Evolutionary conservation across 768 basidiomycete species (phyloP), one percentile per base, ranked within the genome.

Genomic region (Galerina marginata): DNA sequence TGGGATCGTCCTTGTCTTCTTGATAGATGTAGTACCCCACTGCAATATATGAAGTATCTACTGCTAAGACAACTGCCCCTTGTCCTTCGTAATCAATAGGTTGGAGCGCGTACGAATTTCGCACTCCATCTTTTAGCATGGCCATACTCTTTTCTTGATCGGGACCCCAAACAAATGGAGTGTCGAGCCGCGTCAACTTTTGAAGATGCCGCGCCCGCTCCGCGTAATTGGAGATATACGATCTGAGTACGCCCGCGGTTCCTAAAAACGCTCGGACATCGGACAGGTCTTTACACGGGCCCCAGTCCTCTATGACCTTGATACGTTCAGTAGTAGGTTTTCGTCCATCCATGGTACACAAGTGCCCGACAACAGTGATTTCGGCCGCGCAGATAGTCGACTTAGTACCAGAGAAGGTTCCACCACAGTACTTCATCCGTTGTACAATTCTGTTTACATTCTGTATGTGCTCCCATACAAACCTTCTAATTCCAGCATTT

Each of bases 21-120:
- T 82, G 80, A 11, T 68, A 77, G 0, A 83, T 67, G 29, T 77
- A 70, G 33, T 69, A 80, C 0, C 80, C 77, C 1, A 80, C 69
- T 0, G 73, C 75, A 3, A 74, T 70, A 3, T 45, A 56, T 0
- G 69, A 75, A 0, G 77, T 72, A 54, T 82, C 78, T 0, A 81
- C 79, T 14, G 75, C 67, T 0, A 81, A 52, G 0, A 74, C 69
- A 26, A 79, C 65, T 4, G 65, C 59, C 0, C 1, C 38, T 9
- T 64, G 49, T 11, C 37, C 36, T 39, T 45, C 44, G 16, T 45
- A 79, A 49, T 78, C 67, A 10, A 80, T 64, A 0, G 73, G 67
- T n/a, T 57, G 49, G 0, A 79, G 45, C 0, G 67, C 67, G 12
- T 74, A 69, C 1, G 50, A 54, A 4, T 60, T 44, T 2, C 29